Evolutionary conservation across 1,284 basidiomycete species (phyloP).

Genomic region (Cutaneotrichosporon mucoides): DNA sequence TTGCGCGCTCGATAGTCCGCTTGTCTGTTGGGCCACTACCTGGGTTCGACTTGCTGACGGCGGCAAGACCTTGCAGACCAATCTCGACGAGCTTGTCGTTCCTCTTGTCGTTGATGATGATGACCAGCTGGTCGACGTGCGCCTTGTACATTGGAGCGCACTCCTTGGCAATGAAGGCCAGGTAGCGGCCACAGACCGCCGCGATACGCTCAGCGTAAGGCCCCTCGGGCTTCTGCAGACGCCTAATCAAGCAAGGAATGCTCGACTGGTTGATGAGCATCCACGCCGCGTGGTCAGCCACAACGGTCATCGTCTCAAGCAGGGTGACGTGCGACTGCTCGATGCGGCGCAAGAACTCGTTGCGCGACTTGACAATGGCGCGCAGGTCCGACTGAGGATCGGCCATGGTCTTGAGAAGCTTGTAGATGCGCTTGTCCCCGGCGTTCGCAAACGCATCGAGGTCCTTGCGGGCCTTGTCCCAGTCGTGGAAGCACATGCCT

Average conservation of each 20-base stretch:
- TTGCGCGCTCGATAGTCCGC: conserved; percentile 62
- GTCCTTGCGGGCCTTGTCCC: conserved; percentile 70
- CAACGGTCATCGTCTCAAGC: conserved; percentile 64
- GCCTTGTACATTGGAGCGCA: conserved; percentile 67
- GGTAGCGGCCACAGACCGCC: conserved; percentile 35
- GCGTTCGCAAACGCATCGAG: conserved; percentile 76
- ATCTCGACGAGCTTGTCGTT: conserved; percentile 62
- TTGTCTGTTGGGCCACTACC: conserved; percentile 61
- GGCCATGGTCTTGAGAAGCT: conserved; percentile 71
- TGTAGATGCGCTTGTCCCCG: conserved; percentile 83
- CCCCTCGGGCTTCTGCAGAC: conserved; percentile 52
- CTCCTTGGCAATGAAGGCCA: conserved; percentile 67
- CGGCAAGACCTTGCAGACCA: conserved; percentile 69
- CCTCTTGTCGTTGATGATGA: conserved; percentile 63
- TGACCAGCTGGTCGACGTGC: conserved; percentile 70
- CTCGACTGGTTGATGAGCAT: conserved; percentile 79
- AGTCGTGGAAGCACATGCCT: conserved; percentile 58
- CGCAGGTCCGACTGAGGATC: conserved; percentile 81
- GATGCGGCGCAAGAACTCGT: conserved; percentile 70
- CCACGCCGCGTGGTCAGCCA: conserved; percentile 69
- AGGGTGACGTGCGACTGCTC: conserved; percentile 65
- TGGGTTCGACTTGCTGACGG: conserved; percentile 60
- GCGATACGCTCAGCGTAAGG: conserved; percentile 14
- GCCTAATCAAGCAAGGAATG: conserved; percentile 67
- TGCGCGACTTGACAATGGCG: conserved; percentile 71